Evolutionary conservation across 192 early-diverging fungal genomes (phyloP).

Genomic region (Bifiguratus adelaidae): DNA sequence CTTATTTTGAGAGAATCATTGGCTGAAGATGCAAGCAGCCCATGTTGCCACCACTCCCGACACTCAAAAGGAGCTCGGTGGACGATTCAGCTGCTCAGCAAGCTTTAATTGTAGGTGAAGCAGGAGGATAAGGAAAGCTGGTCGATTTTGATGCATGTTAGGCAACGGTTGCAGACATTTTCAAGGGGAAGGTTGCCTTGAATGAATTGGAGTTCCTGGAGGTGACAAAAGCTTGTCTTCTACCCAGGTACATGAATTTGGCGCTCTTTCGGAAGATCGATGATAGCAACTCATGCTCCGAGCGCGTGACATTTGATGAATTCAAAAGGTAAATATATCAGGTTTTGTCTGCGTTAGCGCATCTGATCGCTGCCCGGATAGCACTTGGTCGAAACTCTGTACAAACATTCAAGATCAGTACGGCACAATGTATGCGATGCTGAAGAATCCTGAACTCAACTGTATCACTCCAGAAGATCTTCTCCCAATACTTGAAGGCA

Average conservation of each 20-base stretch:
- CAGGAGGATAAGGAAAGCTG: too few relatives aligned
- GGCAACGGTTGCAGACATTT: too few relatives aligned
- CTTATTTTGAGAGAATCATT: too few relatives aligned
- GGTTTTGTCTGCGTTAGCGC: slow-evolving; percentile 9
- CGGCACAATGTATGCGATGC: slow-evolving; percentile 45
- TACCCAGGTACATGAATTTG: slow-evolving; percentile 61
- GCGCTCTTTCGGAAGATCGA: slow-evolving; percentile 42
- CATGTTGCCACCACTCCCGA: too few relatives aligned
- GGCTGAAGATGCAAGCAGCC: too few relatives aligned
- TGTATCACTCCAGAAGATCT: slow-evolving; percentile 56
- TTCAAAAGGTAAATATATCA: slow-evolving; percentile 16
- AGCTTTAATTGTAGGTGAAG: too few relatives aligned
- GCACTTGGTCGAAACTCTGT: slow-evolving; percentile 28
- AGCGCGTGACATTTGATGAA: slow-evolving; percentile 15
- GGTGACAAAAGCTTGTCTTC: slow-evolving; percentile 30
- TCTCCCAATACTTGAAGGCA: slow-evolving; percentile 53
- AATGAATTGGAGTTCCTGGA: too few relatives aligned
- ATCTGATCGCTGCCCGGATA: slow-evolving; percentile 19
- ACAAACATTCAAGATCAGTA: slow-evolving; percentile 27
- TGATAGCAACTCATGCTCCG: slow-evolving; percentile 5
- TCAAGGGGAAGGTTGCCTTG: too few relatives aligned
- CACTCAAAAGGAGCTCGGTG: too few relatives aligned
- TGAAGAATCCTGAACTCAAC: slow-evolving; percentile 29
- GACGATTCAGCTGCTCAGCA: too few relatives aligned
- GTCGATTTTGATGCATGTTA: too few relatives aligned